Evolutionary conservation across 2,329 filamentous ascomycete species (phyloP).

Genomic region (Hypoxylon sp.): DNA sequence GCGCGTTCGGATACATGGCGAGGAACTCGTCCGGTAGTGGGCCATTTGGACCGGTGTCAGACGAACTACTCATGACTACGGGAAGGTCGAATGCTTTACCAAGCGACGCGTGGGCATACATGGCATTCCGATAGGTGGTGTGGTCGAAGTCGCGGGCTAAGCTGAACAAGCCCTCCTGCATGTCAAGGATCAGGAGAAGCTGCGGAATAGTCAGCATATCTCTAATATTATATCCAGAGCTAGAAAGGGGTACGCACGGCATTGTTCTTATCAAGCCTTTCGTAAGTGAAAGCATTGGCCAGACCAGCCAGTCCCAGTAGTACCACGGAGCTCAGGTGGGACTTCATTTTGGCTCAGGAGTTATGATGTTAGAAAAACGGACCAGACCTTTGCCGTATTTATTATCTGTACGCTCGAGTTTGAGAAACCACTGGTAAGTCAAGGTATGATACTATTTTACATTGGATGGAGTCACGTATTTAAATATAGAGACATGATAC

Average conservation of each 20-base stretch:
- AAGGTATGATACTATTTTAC: neutral
- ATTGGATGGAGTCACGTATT: neutral
- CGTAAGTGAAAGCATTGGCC: constrained; percentile 49
- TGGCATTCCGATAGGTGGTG: constrained; percentile 74
- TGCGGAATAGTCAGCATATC: constrained; percentile 51
- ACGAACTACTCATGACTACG: constrained; percentile 77
- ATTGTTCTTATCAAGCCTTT: constrained; percentile 55
- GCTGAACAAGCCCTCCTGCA: constrained; percentile 70
- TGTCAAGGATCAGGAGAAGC: constrained; percentile 70
- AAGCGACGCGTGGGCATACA: constrained; percentile 75
- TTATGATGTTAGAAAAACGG: neutral
- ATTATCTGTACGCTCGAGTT: neutral
- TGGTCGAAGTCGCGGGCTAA: constrained; percentile 76
- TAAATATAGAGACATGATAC: neutral
- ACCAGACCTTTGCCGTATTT: neutral
- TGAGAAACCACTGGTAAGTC: neutral
- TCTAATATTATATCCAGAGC: neutral
- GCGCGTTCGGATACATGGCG: constrained; percentile 74
- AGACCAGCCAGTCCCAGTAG: constrained; percentile 28
- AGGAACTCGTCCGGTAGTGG: constrained; percentile 77
- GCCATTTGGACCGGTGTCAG: constrained; percentile 76
- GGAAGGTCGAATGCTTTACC: constrained; percentile 77
- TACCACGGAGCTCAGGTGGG: constrained; percentile 3
- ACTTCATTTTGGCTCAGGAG: constrained; percentile 34
- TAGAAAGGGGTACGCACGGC: constrained; percentile 39